Evolutionary conservation across 768 basidiomycete species (phyloP).

Genomic region (Russula abietina): DNA sequence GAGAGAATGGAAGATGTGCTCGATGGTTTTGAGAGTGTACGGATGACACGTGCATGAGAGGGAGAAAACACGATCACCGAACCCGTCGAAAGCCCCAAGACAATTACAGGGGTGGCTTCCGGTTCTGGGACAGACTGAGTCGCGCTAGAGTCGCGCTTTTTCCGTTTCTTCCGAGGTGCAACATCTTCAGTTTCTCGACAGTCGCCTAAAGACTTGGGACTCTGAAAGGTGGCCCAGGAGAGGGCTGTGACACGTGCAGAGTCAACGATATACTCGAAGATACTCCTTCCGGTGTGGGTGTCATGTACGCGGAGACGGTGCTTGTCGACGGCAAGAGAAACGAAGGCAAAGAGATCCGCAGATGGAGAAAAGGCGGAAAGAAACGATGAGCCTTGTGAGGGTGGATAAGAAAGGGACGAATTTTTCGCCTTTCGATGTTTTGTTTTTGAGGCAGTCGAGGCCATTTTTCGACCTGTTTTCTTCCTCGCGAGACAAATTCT

Average conservation of each 20-base stretch:
- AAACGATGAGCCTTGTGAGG: slow-evolving; percentile 42
- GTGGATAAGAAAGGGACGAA: slow-evolving; percentile 50
- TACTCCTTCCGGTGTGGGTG: slow-evolving; percentile 46
- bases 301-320: slow-evolving; percentile 64
- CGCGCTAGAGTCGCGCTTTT: slow-evolving; percentile 37
- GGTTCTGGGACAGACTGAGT: slow-evolving; percentile 27
- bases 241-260: slow-evolving; percentile 50
- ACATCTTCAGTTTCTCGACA: slow-evolving; percentile 27
- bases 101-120: slow-evolving; percentile 39
- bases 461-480: slow-evolving; percentile 31
- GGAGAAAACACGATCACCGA: slow-evolving; percentile 57
- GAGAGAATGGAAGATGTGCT: slow-evolving; percentile 50
- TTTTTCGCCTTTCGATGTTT: slow-evolving; percentile 51
- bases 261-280: slow-evolving; percentile 54
- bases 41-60: slow-evolving; percentile 48
- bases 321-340: slow-evolving; percentile 65
- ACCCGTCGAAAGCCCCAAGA: slow-evolving; percentile 58
- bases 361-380: slow-evolving; percentile 57
- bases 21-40: slow-evolving; percentile 49
- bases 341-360: slow-evolving; percentile 50
- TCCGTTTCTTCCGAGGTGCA: slow-evolving; percentile 50
- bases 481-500: no score
- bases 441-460: slow-evolving; percentile 41
- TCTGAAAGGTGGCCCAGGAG: slow-evolving; percentile 43
- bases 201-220: slow-evolving; percentile 26